Percentiles rank a stretch among this genome's conserved stretches.
These are phyloP conservation scores for Chenopodium suecicum DNA, from an alignment of 148 eudicot genomes.

Conservation along the genomic window DNA sequence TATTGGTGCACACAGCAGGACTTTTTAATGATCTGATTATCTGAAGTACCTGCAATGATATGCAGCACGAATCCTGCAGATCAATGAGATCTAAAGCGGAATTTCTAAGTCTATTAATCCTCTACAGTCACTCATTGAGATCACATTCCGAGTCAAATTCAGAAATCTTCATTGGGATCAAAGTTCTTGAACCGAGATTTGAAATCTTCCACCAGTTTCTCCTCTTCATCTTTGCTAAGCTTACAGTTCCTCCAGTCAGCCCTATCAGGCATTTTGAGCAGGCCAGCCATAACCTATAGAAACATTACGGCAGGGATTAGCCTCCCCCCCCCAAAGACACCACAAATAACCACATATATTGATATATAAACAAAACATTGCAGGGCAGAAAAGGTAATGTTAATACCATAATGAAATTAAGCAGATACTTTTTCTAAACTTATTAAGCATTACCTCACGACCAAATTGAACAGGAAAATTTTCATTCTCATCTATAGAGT, in stretches of 20 bases:
- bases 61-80: not conserved
- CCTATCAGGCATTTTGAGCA: conserved; percentile 84
- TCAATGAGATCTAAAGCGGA: not conserved
- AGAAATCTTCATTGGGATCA: conserved; percentile 32
- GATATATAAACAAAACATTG: not conserved
- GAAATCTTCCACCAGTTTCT: conserved; percentile 60
- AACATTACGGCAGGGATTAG: not conserved
- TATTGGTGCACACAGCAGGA: not conserved
- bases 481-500: conserved; percentile 69
- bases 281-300: conserved; percentile 80
- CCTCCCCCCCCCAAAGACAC: not conserved
- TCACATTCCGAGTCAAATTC: not conserved
- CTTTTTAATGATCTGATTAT: not conserved
- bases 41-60: conserved; percentile 2
- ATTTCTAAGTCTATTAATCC: not conserved
- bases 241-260: conserved; percentile 97
- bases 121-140: not conserved
- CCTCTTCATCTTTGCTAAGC: conserved; percentile 85
- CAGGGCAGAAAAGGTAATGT: not conserved
- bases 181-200: conserved; percentile 53
- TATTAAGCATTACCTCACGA: conserved; percentile 70
- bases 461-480: conserved; percentile 88
- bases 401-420: not conserved
- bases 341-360: not conserved
- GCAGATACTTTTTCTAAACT: not conserved